Evolutionary conservation across 2,329 filamentous ascomycete genomes (phyloP), one percentile per base, ranked within the genome.

Genomic region (Proliferodiscus dingleyae): DNA sequence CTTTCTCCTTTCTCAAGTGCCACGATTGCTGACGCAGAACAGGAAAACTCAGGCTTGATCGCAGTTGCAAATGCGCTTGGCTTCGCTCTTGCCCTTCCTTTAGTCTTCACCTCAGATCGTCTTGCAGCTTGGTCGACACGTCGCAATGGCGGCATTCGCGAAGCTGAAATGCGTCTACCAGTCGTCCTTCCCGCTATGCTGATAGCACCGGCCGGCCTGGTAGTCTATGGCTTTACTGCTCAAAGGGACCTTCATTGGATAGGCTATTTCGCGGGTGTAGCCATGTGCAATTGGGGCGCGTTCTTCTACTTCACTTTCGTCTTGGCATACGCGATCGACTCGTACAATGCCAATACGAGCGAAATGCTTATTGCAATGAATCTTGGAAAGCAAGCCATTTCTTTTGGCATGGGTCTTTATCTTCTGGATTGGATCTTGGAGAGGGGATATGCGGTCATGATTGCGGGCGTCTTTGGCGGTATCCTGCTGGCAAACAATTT

Each of bases 331-430:
- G 77, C 78, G 1, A 73, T 81, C 29, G 78, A 81, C 57, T 74
- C 70, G 42, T 78, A 81, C 61, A 73, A 72, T 16, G 67, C 71
- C 26, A 78, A 80, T 52, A 74, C 77, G n/a, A 74, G 71, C 19
- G 78, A 81, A 63, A 80, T 81, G 77, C 68, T 81, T 9, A 81
- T 78, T 49, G 73, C 74, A 3, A 77, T 77, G 69, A 77, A 77
- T 52, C 57, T 78, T n/a, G 74, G 74, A 9, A 77, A 77, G 57
- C 73, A 77, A 61, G 72, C 73, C 2, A 74, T 77, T 41, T 73
- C 69, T 45, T 78, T 77, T 49, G 74, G 72, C 1, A 70, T 77
- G 60, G 71, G 71, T 3, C 62, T 72, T 41, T 66, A 74, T 45
- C 61, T 77, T 41, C 60, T 77, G 13, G 68, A 75, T 46, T 78